Percentiles rank a stretch among this genome's conserved stretches.
Conservation (phyloP, 176 grass and related monocot species). For the Chloris gayana region DNA sequence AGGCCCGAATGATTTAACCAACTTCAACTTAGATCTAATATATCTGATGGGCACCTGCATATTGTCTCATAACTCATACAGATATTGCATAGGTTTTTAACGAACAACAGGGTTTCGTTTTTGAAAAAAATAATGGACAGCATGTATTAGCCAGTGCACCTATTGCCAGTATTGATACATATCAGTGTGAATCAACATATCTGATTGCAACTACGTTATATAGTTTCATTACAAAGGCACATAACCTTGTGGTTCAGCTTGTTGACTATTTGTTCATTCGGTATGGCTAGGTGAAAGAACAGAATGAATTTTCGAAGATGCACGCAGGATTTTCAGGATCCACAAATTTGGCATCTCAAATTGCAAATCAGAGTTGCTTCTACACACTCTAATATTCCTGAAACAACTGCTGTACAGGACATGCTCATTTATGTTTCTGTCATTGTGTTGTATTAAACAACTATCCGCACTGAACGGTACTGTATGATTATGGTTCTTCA, state of each 20-base stretch:
- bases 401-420: background rate
- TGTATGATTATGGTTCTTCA: background rate
- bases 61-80: background rate
- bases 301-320: slow-evolving; percentile 35
- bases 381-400: slow-evolving; percentile 15
- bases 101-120: background rate
- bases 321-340: background rate
- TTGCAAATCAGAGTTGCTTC: background rate
- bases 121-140: background rate
- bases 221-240: background rate
- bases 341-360: background rate
- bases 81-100: background rate
- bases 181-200: background rate
- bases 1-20: background rate
- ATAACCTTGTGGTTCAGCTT: slow-evolving; percentile 2
- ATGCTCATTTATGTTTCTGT: background rate
- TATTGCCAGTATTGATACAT: background rate
- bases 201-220: background rate
- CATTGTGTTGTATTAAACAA: background rate
- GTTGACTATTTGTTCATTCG: background rate
- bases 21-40: background rate
- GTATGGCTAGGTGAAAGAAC: slow-evolving; percentile 34
- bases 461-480: background rate
- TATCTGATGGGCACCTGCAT: background rate
- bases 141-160: background rate